A percentile compares a stretch with the other conserved stretches of the same genome.
These are phyloP conservation scores for Vitis hybrid DNA, from an alignment of 177 flowering plant genomes.

Conservation along the genomic window DNA sequence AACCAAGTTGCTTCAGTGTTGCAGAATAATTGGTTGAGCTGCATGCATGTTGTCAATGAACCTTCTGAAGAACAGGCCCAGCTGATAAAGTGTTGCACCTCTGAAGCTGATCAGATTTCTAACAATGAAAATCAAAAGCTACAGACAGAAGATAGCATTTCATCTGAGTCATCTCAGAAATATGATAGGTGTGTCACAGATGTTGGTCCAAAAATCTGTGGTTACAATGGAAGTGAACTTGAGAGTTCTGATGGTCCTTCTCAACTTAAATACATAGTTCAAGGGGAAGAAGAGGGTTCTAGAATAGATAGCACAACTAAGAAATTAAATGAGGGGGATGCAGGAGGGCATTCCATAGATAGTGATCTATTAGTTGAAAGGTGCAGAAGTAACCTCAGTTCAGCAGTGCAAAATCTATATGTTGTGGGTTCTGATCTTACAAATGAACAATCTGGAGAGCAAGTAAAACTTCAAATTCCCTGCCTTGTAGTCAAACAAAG, in stretches of 20 bases:
- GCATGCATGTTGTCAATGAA: slow-evolving; percentile 3
- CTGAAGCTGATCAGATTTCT: not conserved
- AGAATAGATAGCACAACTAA: slow-evolving; percentile 1
- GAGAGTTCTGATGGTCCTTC: slow-evolving; percentile 6
- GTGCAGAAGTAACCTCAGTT: not conserved
- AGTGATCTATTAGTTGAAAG: not conserved
- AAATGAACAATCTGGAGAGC: slow-evolving; percentile 4
- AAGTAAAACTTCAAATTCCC: slow-evolving; percentile 9
- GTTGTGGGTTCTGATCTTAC: not conserved
- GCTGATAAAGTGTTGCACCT: not conserved
- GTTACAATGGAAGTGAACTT: not conserved
- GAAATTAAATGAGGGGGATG: slow-evolving; percentile 2
- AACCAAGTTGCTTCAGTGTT: not conserved
- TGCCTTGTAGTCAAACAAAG: not conserved
- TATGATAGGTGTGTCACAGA: not conserved
- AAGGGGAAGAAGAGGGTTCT: slow-evolving; percentile 8
- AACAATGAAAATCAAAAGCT: slow-evolving; percentile 1
- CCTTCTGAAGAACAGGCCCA: slow-evolving; percentile 5
- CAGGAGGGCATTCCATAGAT: not conserved
- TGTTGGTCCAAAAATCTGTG: not conserved
- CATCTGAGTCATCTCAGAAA: slow-evolving; percentile 2
- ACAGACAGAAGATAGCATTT: not conserved
- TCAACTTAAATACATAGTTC: not conserved
- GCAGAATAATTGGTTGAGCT: slow-evolving; percentile 1
- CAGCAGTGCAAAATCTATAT: not conserved